These are phyloP conservation scores for Rhododendron griersonianum DNA, from an alignment of 148 eudicot species.

Conservation along the genomic window DNA sequence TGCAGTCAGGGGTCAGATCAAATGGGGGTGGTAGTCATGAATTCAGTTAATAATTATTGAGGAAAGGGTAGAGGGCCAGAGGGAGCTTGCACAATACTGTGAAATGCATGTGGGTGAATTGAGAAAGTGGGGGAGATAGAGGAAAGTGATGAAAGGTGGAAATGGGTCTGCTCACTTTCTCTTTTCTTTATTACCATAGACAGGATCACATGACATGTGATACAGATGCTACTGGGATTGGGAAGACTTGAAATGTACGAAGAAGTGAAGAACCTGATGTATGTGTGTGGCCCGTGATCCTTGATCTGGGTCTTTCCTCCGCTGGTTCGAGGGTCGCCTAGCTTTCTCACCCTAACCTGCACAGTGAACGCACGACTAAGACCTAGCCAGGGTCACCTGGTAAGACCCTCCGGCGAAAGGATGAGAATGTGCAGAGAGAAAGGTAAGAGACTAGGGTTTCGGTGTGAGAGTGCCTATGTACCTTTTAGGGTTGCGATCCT, in stretches of 20 bases:
- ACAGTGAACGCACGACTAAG: too few species aligned
- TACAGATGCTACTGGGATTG: background rate
- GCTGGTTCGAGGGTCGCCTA: too few species aligned
- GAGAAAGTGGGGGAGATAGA: background rate
- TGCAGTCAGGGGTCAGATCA: background rate
- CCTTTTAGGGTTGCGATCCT: too few species aligned
- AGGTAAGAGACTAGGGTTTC: too few species aligned
- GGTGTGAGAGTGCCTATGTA: too few species aligned
- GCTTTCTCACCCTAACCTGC: too few species aligned
- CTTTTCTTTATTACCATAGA: constrained; percentile 10
- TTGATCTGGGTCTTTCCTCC: too few species aligned
- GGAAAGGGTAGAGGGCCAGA: background rate
- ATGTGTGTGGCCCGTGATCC: background rate
- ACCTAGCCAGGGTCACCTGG: too few species aligned
- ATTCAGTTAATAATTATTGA: background rate
- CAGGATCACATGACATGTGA: background rate
- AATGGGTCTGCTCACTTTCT: background rate
- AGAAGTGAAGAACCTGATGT: background rate
- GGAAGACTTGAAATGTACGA: background rate
- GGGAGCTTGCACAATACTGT: constrained; percentile 5
- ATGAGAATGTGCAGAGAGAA: too few species aligned
- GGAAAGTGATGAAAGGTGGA: background rate
- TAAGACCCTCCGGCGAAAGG: too few species aligned
- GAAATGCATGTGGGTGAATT: constrained; percentile 29
- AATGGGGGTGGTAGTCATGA: background rate